Percentiles rank a stretch among this genome's conserved stretches.
Evolutionary conservation across 257 asterid genomes (phyloP).

Genomic region (Jacaranda mimosifolia): DNA sequence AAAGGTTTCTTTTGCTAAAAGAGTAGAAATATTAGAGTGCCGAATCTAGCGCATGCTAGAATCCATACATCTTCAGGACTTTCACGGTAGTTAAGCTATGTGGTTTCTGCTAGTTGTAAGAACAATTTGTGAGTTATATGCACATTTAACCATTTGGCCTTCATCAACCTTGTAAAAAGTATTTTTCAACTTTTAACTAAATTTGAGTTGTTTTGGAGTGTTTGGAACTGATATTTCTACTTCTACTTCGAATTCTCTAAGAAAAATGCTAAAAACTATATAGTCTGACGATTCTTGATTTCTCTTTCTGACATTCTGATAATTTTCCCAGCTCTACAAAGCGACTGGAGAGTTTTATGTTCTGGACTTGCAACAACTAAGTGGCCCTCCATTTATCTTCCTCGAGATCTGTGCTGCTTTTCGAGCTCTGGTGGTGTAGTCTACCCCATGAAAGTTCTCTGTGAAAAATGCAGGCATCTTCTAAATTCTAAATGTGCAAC

Average conservation of each 20-base stretch:
- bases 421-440: conserved; percentile 48
- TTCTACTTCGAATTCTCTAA: neutral
- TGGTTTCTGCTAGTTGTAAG: too few species aligned
- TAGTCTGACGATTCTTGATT: neutral
- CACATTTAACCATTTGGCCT: too few species aligned
- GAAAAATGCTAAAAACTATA: neutral
- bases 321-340: conserved; percentile 60
- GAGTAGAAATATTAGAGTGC: too few species aligned
- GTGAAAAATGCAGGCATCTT: neutral
- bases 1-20: too few species aligned
- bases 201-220: neutral
- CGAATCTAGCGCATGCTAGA: too few species aligned
- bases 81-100: too few species aligned
- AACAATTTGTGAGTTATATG: too few species aligned
- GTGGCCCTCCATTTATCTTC: conserved; percentile 71
- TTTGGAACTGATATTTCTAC: neutral
- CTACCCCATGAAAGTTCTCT: neutral
- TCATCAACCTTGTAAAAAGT: conserved; percentile 9
- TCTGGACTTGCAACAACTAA: conserved; percentile 64
- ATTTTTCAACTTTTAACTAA: conserved; percentile 11
- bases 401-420: conserved; percentile 66
- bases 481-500: neutral
- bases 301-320: neutral
- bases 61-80: too few species aligned
- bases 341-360: conserved; percentile 54